Evolutionary conservation across 495 filamentous ascomycete genomes (phyloP).

Genomic region (Neurospora sp.): DNA sequence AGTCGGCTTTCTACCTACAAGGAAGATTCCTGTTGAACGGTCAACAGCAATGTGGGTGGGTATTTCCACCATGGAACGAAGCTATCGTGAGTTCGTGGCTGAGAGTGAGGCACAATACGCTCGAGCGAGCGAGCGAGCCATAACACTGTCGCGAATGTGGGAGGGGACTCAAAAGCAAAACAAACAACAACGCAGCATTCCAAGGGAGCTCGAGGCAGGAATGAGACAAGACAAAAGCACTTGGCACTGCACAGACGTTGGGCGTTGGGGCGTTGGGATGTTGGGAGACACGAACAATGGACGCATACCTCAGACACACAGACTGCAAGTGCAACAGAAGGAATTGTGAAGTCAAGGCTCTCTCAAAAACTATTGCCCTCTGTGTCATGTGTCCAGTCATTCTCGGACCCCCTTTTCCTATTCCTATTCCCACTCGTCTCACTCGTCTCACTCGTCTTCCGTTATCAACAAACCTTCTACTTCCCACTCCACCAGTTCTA

Average conservation of each 20-base stretch:
- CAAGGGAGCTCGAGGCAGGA: background rate
- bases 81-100: too few relatives aligned
- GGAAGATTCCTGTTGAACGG: too few relatives aligned
- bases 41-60: too few relatives aligned
- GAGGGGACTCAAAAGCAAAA: background rate
- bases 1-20: background rate
- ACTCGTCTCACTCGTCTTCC: too few relatives aligned
- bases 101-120: background rate
- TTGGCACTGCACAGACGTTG: background rate
- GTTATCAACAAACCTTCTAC: too few relatives aligned
- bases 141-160: too few relatives aligned
- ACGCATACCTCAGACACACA: background rate
- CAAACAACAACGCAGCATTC: background rate
- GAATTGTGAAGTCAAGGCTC: background rate
- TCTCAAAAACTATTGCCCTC: background rate
- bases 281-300: background rate
- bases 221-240: background rate
- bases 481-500: too few relatives aligned
- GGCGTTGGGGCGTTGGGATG: background rate
- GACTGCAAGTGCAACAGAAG: background rate
- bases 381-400: background rate
- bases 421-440: too few relatives aligned
- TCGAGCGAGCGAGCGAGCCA: background rate
- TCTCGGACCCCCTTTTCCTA: background rate
- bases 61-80: too few relatives aligned